Percentiles rank a stretch among this genome's conserved stretches.
These are phyloP conservation scores for Penicillium salamii DNA, from an alignment of 495 filamentous ascomycete genomes.

Conservation along the genomic window DNA sequence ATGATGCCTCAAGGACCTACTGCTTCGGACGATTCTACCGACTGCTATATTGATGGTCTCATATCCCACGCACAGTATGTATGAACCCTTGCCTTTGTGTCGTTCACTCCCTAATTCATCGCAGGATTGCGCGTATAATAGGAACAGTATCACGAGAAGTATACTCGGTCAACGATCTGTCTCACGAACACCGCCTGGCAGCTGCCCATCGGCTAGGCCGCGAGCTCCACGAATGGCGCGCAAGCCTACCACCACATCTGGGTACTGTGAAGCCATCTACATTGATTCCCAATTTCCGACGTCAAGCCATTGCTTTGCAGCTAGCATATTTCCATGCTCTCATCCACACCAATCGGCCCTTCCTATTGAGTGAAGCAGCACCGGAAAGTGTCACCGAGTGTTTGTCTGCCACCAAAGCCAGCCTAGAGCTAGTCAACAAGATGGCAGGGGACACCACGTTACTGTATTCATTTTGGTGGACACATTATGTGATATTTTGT, in stretches of 20 bases:
- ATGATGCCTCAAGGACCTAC: conserved; percentile 13
- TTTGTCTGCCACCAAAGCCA: no score
- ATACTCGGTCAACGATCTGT: conserved; percentile 10
- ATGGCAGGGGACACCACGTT: background rate
- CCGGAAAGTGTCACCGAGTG: conserved; percentile 2
- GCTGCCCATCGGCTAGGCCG: conserved; percentile 9
- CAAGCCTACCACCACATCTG: conserved; percentile 16
- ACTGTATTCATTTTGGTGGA: conserved; percentile 37
- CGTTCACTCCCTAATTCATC: no score
- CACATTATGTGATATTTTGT: conserved; percentile 36
- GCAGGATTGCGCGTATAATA: conserved; percentile 17
- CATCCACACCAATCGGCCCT: conserved; percentile 25
- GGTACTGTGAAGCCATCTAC: conserved; percentile 19
- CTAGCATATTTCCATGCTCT: conserved; percentile 26
- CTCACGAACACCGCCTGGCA: conserved; percentile 7
- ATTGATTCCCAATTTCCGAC: conserved; percentile 19
- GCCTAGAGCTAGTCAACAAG: no score
- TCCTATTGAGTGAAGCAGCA: conserved; percentile 12
- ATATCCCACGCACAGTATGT: conserved; percentile 23
- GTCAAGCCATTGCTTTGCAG: conserved; percentile 18
- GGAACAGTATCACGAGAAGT: conserved; percentile 22
- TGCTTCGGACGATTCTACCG: background rate
- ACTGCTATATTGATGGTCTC: conserved; percentile 19
- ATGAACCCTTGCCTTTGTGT: no score
- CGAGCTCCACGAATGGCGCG: conserved; percentile 20